phyloP scores from a whole-genome alignment of 352 stramenopile genomes.

The Pythium volutum region DNA sequence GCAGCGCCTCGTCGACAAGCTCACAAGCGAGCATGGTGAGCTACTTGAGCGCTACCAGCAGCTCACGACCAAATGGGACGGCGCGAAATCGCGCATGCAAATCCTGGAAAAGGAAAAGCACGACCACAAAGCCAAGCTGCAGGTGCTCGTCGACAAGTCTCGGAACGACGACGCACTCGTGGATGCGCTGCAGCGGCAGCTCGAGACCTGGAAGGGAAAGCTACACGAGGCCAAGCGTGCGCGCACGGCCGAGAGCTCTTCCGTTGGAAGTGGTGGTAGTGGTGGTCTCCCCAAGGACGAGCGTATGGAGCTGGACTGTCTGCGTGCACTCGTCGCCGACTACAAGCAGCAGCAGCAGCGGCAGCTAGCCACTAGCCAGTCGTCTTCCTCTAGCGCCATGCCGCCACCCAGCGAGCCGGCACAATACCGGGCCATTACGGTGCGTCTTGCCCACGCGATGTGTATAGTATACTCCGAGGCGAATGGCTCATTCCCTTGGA shows the following conservation, averaged over 20 bases:
- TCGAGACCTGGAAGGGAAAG: constrained; percentile 60
- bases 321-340: constrained; percentile 33
- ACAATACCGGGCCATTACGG: constrained; percentile 51
- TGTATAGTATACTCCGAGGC: too few relatives aligned
- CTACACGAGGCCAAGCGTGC: constrained; percentile 53
- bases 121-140: constrained; percentile 59
- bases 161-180: constrained; percentile 76
- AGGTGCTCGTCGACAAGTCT: constrained; percentile 77
- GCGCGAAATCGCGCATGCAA: constrained; percentile 54
- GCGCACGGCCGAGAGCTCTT: constrained; percentile 53
- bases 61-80: constrained; percentile 60
- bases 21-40: constrained; percentile 55
- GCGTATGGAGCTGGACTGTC: constrained; percentile 45
- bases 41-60: constrained; percentile 54
- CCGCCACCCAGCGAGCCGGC: constrained; percentile 39
- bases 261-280: constrained; percentile 10
- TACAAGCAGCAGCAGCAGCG: constrained; percentile 37
- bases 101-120: constrained; percentile 76
- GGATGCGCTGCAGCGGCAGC: constrained; percentile 68
- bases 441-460: constrained; percentile 30
- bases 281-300: constrained; percentile 31
- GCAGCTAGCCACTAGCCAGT: constrained; percentile 10
- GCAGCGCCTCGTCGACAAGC: constrained; percentile 59
- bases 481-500: not conserved
- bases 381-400: constrained; percentile 28